Evolutionary conservation across 495 filamentous ascomycete species (phyloP), one percentile per base, ranked within the genome.

Genomic region (Xylaria intraflava): DNA sequence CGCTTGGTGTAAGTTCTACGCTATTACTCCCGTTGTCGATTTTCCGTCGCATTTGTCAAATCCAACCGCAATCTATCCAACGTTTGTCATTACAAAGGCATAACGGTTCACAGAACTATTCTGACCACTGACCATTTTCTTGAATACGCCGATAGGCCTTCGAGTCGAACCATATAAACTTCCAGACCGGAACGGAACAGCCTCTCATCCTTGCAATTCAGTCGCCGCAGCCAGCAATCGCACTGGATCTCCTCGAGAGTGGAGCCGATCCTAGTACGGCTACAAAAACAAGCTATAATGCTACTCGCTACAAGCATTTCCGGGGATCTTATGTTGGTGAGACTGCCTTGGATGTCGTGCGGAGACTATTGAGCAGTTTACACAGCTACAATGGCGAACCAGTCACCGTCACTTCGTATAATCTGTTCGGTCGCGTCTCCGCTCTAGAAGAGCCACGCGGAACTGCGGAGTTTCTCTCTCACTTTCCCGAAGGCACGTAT

Each of bases 211-310:
- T 74, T 5, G 86, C 86, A 0, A 68, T 84, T 3, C 49, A 66
- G 1, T 73, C 71, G 6, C 59, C 77, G 9, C 60, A 80, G 31
- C 81, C 80, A 0, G 58, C 71, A 2, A 42, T 79, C 11, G 83
- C 79, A 5, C 51, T 82, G 3, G 72, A 78, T 19, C 68, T 91
- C 4, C 60, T 90, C 0, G 65, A 72, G 24, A 72, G 66, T 26
- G 86, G 86, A 11, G 83, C 70, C 1, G 76, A 85, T 63, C 74
- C 78, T 0, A 83, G 82, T 48, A 66, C 75, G 0, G 46, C 83
- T 3, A 66, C 73, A 0, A 61, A 61, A 3, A 26, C 46, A 1
- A 71, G 71, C 10, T 55, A 75, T n/a, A 40, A 57, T 1, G 45
- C 64, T 10, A 16, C 79, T 16, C 27, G 53, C n/a, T 39, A 63